phyloP scores from a whole-genome alignment of 2,329 filamentous ascomycete genomes.

The Cercospora berteroae region DNA sequence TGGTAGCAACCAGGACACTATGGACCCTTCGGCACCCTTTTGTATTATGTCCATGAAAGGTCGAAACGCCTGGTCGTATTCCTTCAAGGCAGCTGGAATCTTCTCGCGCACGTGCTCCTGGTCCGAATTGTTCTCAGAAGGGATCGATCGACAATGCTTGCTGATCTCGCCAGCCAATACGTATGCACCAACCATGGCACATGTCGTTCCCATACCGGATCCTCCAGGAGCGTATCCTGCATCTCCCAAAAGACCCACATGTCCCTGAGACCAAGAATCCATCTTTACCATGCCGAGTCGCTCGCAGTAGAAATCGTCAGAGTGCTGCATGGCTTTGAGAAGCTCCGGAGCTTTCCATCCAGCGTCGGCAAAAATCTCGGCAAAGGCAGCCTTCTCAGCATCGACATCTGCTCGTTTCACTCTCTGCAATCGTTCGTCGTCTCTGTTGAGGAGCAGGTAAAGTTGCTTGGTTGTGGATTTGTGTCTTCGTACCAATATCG shows the following conservation, averaged over 20 bases:
- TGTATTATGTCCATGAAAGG: constrained; percentile 25
- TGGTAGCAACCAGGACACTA: constrained; percentile 32
- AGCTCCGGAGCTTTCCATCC: constrained; percentile 40
- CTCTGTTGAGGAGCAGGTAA: constrained; percentile 7
- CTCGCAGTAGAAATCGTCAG: constrained; percentile 37
- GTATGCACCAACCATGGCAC: constrained; percentile 31
- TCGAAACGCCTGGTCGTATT: constrained; percentile 25
- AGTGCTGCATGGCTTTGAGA: constrained; percentile 37
- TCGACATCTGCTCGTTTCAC: constrained; percentile 3
- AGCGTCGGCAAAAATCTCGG: constrained; percentile 28
- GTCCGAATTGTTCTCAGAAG: not conserved
- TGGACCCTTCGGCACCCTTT: constrained; percentile 3
- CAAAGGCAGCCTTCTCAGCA: constrained; percentile 23
- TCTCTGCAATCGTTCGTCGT: not conserved
- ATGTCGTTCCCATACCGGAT: constrained; percentile 24
- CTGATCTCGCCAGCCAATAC: constrained; percentile 32
- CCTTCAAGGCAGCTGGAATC: constrained; percentile 16
- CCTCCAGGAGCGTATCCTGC: constrained; percentile 27
- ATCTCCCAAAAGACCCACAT: constrained; percentile 32
- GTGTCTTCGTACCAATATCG: constrained; percentile 7
- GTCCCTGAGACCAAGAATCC: constrained; percentile 28
- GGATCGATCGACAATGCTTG: not conserved
- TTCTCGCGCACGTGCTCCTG: not conserved
- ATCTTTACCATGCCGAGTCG: constrained; percentile 8
- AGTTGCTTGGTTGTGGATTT: not conserved